Base-by-base conservation (phyloP, 1,139 yeast genomes). In the Torulaspora globosa region DNA sequence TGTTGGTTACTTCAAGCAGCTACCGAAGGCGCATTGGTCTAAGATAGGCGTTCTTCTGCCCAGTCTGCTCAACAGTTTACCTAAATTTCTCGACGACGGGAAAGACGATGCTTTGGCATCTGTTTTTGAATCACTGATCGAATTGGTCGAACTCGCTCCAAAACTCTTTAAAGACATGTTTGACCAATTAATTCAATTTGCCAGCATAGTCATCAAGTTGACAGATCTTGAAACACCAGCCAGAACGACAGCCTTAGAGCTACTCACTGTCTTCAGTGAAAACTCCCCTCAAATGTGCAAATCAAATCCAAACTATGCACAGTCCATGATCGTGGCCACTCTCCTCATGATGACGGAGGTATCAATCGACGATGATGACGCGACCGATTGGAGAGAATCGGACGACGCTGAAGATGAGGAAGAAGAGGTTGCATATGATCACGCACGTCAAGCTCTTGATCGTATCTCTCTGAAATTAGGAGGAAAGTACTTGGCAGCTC, bases 251-350 rank as follows among this genome's bases (percentile, higher is more conserved):
- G 92, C 96, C 12, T 72, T 92, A 53, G 98, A 92, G 69, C 74
- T 92, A 48, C 73, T 89, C 53, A 87, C 96, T 2, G 83, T 95
- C 0, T 92, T 92, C 64, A 82, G 95, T 41, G 98, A 92, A 66
- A 85, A 86, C 30, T 86, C 97, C 3, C 98, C 98, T 35, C 81
- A 82, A 42, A 92, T 92, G 98, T 90, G 97, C 71, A 86, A 86
- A 63, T 71, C 81, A 36, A 88, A 88, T 54, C 76, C 84, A 7
- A 70, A 78, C 6, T 92, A 88, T 65, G 79, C 94, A 1, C 77
- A 79, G 46, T 73, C 81, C 26, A 75, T 92, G 66, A 87, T 92
- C 28, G 70, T 84, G 50, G 78, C 82, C 49, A 85, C 94, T 27
- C 74, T 92, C 53, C 74, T 83, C 33, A 78, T 92, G 84, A 82